Evolutionary conservation across 805 yeast species (phyloP).

Genomic region (Metschnikowia continentalis): DNA sequence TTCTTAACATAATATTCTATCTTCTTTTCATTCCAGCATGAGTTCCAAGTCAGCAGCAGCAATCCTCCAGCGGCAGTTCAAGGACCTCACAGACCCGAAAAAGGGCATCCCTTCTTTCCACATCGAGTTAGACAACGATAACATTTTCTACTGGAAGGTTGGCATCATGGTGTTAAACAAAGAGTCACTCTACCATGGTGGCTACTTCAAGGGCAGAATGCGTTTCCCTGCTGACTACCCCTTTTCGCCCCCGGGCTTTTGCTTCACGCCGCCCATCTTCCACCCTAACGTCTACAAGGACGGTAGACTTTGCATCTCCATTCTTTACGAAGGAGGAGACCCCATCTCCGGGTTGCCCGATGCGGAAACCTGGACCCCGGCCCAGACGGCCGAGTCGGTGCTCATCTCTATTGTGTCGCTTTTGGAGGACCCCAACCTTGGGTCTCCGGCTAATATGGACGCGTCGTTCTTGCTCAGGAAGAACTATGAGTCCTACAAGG

Average conservation of each 20-base stretch:
- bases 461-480: conserved; percentile 90
- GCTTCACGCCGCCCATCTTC: conserved; percentile 88
- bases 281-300: conserved; percentile 95
- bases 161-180: conserved; percentile 90
- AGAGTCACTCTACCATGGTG: conserved; percentile 90
- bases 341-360: conserved; percentile 88
- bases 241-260: conserved; percentile 84
- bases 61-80: conserved; percentile 84
- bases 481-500: conserved; percentile 69
- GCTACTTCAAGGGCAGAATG: conserved; percentile 92
- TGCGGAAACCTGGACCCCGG: conserved; percentile 91
- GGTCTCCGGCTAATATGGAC: conserved; percentile 94
- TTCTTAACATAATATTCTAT: neutral
- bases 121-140: conserved; percentile 57
- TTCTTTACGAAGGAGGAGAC: conserved; percentile 88
- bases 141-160: conserved; percentile 67
- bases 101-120: conserved; percentile 62
- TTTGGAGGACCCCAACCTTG: conserved; percentile 88
- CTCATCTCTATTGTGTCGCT: conserved; percentile 85
- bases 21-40: conserved; percentile 20
- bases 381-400: conserved; percentile 88
- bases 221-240: conserved; percentile 90
- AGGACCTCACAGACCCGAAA: conserved; percentile 90
- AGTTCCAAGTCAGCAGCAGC: conserved; percentile 67
- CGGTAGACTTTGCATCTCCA: conserved; percentile 89